Evolutionary conservation across 331 rosid genomes (phyloP).

Genomic region (Spiraea crenata): DNA sequence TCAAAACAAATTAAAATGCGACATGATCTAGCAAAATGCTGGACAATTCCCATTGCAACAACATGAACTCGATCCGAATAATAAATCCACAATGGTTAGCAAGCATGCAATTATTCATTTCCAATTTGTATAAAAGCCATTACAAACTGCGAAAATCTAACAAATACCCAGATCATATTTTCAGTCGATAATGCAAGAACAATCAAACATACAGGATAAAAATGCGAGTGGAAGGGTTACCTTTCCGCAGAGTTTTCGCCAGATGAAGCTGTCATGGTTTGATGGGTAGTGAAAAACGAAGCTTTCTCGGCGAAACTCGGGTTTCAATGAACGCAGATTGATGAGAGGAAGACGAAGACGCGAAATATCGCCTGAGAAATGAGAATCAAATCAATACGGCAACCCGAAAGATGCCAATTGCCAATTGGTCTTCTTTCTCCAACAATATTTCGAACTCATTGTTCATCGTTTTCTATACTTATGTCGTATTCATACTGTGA

Average conservation of each 20-base stretch:
- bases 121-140: too few species aligned
- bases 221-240: conserved; percentile 25
- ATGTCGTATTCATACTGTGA: not conserved
- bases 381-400: conserved; percentile 15
- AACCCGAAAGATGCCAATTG: not conserved
- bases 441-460: not conserved
- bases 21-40: not conserved
- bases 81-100: too few species aligned
- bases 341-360: not conserved
- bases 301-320: conserved; percentile 4
- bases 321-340: not conserved
- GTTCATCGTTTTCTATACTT: not conserved
- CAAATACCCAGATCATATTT: conserved; percentile 2
- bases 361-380: not conserved
- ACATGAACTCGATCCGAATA: too few species aligned
- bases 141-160: not conserved
- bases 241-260: conserved; percentile 39
- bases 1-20: not conserved
- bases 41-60: not conserved
- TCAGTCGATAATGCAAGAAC: conserved; percentile 6
- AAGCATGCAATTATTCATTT: too few species aligned
- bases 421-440: not conserved
- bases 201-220: not conserved
- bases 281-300: not conserved
- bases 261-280: conserved; percentile 52